Conservation (phyloP, 345 rosid species). For the Jatropha curcas region DNA sequence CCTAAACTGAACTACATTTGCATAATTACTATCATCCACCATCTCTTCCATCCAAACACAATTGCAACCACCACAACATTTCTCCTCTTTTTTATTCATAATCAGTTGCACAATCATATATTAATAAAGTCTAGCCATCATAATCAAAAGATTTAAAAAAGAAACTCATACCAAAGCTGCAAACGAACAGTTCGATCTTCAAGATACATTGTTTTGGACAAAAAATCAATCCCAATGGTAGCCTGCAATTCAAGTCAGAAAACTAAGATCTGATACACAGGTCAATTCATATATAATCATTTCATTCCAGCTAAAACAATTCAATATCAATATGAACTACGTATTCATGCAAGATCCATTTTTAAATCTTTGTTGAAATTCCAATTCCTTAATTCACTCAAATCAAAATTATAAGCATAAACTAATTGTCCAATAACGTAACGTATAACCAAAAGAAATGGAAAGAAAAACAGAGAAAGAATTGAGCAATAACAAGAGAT, state of each 20-base stretch:
- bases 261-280: not conserved
- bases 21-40: not conserved
- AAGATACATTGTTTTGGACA: slow-evolving; percentile 93
- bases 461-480: not conserved
- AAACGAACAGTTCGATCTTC: slow-evolving; percentile 90
- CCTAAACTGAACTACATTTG: not conserved
- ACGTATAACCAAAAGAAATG: not conserved
- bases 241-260: slow-evolving; percentile 46
- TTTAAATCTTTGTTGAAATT: not conserved
- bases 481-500: not conserved
- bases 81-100: too few species aligned
- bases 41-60: too few species aligned
- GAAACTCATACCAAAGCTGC: slow-evolving; percentile 69
- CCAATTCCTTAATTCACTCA: not conserved
- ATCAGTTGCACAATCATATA: too few species aligned
- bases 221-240: slow-evolving; percentile 86
- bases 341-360: not conserved
- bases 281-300: not conserved
- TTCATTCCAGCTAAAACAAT: too few species aligned
- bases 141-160: too few species aligned
- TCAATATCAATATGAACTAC: not conserved
- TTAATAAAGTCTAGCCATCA: too few species aligned
- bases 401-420: not conserved
- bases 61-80: not conserved
- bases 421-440: not conserved